Percentiles rank a stretch among this genome's conserved stretches.
Evolutionary conservation across 805 yeast genomes (phyloP).

Genomic region (Yamadazyma laniorum): DNA sequence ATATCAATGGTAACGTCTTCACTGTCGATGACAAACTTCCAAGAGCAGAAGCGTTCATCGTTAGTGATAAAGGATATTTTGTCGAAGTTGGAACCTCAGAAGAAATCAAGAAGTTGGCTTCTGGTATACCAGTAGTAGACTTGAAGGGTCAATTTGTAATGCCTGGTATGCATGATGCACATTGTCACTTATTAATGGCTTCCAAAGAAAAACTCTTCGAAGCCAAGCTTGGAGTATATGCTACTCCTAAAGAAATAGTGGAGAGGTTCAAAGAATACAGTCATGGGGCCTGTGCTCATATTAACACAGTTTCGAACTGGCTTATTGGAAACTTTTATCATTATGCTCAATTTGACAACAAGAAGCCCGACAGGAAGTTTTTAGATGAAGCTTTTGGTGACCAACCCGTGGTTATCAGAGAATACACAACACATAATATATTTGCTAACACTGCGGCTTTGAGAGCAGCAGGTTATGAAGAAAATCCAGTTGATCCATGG

Average conservation of each 20-base stretch:
- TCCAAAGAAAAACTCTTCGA: slow-evolving; percentile 21
- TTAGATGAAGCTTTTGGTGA: slow-evolving; percentile 26
- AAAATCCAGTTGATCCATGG: slow-evolving; percentile 22
- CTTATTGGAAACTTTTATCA: slow-evolving; percentile 24
- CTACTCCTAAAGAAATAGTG: slow-evolving; percentile 20
- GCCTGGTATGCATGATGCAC: slow-evolving; percentile 28
- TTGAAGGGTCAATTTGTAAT: slow-evolving; percentile 22
- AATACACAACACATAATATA: slow-evolving; percentile 24
- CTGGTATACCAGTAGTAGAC: slow-evolving; percentile 18
- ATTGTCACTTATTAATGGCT: slow-evolving; percentile 23
- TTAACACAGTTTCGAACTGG: slow-evolving; percentile 22
- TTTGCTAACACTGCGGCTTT: slow-evolving; percentile 25
- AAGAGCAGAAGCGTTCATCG: slow-evolving; percentile 21
- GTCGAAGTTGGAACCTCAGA: slow-evolving; percentile 18
- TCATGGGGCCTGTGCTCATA: slow-evolving; percentile 17
- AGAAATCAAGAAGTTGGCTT: slow-evolving; percentile 12
- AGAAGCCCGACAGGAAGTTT: slow-evolving; percentile 23
- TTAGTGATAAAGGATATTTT: slow-evolving; percentile 18
- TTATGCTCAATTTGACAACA: slow-evolving; percentile 20
- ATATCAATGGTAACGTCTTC: slow-evolving; percentile 21
- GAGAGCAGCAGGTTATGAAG: slow-evolving; percentile 25
- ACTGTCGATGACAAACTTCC: slow-evolving; percentile 15
- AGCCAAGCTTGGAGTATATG: slow-evolving; percentile 19
- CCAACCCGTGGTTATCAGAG: slow-evolving; percentile 25
- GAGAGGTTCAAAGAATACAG: slow-evolving; percentile 17